phyloP scores from a whole-genome alignment of 345 rosid species.

The Triadica sebifera region DNA sequence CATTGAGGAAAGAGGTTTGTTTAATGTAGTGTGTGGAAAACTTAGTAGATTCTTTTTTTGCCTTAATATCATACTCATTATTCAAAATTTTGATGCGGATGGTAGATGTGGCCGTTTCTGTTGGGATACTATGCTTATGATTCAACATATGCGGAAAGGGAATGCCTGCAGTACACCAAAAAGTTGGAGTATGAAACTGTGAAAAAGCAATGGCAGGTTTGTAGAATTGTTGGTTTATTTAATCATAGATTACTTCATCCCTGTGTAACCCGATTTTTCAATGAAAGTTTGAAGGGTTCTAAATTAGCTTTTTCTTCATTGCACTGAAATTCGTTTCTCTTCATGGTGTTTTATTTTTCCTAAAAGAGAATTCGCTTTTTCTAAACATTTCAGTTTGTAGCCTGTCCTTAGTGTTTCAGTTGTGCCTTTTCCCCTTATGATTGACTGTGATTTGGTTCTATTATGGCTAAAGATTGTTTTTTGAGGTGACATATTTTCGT shows the following conservation, averaged over 20 bases:
- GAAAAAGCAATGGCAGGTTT: conserved; percentile 92
- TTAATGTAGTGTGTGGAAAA: conserved; percentile 16
- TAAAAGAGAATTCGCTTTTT: neutral
- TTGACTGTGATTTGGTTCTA: neutral
- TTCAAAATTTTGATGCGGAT: conserved; percentile 18
- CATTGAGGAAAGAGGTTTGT: conserved; percentile 74
- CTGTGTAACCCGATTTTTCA: neutral
- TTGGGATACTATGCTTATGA: conserved; percentile 81
- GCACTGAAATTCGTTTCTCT: neutral
- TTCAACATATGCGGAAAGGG: conserved; percentile 89
- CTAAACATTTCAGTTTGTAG: neutral
- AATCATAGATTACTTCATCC: neutral
- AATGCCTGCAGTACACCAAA: conserved; percentile 54
- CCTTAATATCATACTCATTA: conserved; percentile 15
- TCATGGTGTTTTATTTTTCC: neutral
- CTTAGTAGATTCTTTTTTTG: neutral
- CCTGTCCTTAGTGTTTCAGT: neutral
- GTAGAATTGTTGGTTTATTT: conserved; percentile 1
- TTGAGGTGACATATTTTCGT: neutral
- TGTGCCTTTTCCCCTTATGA: neutral
- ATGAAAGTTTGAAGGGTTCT: neutral
- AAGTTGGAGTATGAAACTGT: conserved; percentile 73
- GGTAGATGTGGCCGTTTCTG: conserved; percentile 82
- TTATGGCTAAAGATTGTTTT: conserved; percentile 1
- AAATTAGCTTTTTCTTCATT: neutral